Evolutionary conservation across 106 monocot genomes (phyloP), one percentile per base, ranked within the genome.

Genomic region (Dendrobium officinale): DNA sequence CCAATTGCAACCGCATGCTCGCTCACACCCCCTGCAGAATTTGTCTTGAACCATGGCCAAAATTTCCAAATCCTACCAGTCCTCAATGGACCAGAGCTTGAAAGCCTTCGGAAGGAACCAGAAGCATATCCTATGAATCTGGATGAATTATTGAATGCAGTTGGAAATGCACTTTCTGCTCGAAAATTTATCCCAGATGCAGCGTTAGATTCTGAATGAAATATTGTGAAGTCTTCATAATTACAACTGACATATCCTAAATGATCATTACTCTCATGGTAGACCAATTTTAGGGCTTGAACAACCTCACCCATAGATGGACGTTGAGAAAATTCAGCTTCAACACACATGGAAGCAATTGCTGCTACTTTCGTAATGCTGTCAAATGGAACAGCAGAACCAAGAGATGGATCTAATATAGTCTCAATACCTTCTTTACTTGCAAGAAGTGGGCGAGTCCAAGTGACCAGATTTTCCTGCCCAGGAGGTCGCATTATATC

Each of bases 241-340:
- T 3, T 37, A 37, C 37, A 37, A 37, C 37, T 37, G 37, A 37
- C 37, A 37, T 2, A 44, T 55, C 27, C 76, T 43, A 41, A 51
- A 27, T 58, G 67, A n/a, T 81, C 83, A n/a, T 68, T 59, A n/a
- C 77, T 83, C 76, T 89, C 89, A 55, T 82, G 76, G 72, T 29
- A 86, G 0, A 89, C 89, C 76, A 89, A 31, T 43, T 84, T 89
- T 49, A 89, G 77, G 42, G 89, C 89, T 80, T 89, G 89, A 58
- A 89, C 89, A n/a, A 89, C 89, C 67, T 89, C 89, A 24, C 89
- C 86, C 86, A 89, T 89, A 77, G 84, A 86, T 54, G 89, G 89
- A 4, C 89, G 77, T 40, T 89, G 89, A 77, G 86, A 82, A 19
- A 89, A 86, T 83, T 89, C 89, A 19, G 89, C 86, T 78, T 89